These are phyloP conservation scores for Acacia melanoxylon DNA, from an alignment of 306 rosid genomes.

Conservation along the genomic window DNA sequence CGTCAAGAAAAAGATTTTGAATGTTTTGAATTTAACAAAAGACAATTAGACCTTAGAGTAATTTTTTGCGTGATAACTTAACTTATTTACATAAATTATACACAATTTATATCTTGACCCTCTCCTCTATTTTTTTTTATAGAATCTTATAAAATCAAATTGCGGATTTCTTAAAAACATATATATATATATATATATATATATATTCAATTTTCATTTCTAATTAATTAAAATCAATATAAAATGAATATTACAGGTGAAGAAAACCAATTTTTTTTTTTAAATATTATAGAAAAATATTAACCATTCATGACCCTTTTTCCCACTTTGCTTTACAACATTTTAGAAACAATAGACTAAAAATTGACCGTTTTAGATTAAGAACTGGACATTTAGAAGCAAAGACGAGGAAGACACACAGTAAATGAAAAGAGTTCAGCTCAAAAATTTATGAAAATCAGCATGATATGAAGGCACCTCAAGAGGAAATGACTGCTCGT, in stretches of 20 bases:
- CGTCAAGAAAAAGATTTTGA: no score
- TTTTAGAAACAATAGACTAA: background rate
- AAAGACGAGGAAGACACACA: slow-evolving; percentile 5
- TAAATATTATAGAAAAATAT: background rate
- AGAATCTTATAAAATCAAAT: no score
- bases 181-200: no score
- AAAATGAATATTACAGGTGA: background rate
- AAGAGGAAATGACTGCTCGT: slow-evolving; percentile 83
- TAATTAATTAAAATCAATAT: no score
- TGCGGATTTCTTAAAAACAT: no score
- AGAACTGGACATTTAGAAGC: slow-evolving; percentile 4
- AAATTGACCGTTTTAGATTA: background rate
- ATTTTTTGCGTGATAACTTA: no score
- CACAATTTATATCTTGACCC: no score
- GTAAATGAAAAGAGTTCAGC: slow-evolving; percentile 31
- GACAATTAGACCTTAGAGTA: no score
- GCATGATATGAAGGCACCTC: slow-evolving; percentile 93
- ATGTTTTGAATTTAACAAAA: no score
- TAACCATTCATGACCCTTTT: background rate
- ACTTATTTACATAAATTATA: no score
- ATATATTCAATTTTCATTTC: no score
- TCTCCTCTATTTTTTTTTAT: no score
- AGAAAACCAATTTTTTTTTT: slow-evolving; percentile 21
- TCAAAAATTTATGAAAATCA: slow-evolving; percentile 62
- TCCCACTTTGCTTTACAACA: slow-evolving; percentile 16